Base-by-base conservation (phyloP, 2,329 filamentous ascomycete species). In the Sclerotinia glacialis region DNA sequence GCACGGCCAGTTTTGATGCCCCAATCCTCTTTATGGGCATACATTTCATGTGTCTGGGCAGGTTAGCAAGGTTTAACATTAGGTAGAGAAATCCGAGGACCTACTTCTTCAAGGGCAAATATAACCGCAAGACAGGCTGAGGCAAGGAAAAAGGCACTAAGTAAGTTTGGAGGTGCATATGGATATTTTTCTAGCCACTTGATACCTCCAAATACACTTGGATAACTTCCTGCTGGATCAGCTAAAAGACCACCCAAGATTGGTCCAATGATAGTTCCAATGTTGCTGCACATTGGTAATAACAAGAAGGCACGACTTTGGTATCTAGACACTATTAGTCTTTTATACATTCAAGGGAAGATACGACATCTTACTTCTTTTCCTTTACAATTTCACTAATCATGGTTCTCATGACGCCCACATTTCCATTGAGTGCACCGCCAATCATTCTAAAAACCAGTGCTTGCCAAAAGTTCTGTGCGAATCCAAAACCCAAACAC, bases 391-490 rank as follows among this genome's bases (percentile, higher is more conserved):
- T 88, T 76, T 92, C 89, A 2, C 84, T 84, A 55, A 91, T 89
- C 84, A 91, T 89, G 7, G 88, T 91, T 68, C 89, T 80, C 86
- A 92, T 89, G 3, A 92, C 88, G 0, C 89, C 89, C 2, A 91
- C 83, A 74, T 91, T 92, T 2, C 89, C 89, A 75, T 92, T 92
- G 59, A 91, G 76, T 14, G 85, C 79, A 0, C 89, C 89, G 1
- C 86, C 87, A 8, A 91, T 70, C 37, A 82, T 82, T 8, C 89
- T 78, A 72, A 79, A 81, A 74, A 88, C 88, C 42, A 86, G 75
- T 14, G 89, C 81, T 0, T 86, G 85, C 3, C 76, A 79, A 71
- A 91, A 89, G 11, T 80, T 86, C 23, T 78, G 80, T 3, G 86
- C 86, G 71, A 92, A 89, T 0, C 89, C 89, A 73, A 92, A 90